phyloP scores from a whole-genome alignment of 805 yeast genomes.

The Limtongozyma cylindracea region DNA sequence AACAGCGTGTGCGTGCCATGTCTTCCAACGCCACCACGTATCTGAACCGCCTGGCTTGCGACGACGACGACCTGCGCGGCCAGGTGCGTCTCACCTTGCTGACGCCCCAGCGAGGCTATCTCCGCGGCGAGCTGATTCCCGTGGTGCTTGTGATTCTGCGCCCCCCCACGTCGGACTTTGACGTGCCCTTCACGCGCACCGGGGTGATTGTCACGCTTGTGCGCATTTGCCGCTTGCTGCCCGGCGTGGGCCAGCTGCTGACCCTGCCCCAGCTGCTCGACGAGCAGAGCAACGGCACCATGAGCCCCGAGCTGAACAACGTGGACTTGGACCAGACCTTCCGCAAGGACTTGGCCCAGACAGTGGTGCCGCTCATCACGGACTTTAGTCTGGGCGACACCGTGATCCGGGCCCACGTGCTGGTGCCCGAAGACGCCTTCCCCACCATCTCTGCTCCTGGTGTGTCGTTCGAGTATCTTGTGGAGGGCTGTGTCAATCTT shows the following conservation, averaged over 20 bases:
- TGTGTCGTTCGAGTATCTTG: slow-evolving; percentile 62
- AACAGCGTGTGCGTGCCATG: slow-evolving; percentile 7
- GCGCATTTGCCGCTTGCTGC: slow-evolving; percentile 43
- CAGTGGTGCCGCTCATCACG: slow-evolving; percentile 51
- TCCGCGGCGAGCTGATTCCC: slow-evolving; percentile 62
- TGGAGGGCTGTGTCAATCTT: slow-evolving; percentile 65
- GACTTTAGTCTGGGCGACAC: slow-evolving; percentile 36
- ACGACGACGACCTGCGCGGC: not conserved
- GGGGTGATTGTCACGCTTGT: slow-evolving; percentile 65
- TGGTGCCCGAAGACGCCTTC: slow-evolving; percentile 66
- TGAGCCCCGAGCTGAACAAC: too few relatives aligned
- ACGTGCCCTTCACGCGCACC: too few relatives aligned
- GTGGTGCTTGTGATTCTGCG: slow-evolving; percentile 35
- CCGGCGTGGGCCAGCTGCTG: slow-evolving; percentile 30
- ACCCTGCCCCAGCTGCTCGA: too few relatives aligned
- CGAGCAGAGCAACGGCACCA: too few relatives aligned
- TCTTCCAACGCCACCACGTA: slow-evolving; percentile 10
- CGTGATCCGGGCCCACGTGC: slow-evolving; percentile 32
- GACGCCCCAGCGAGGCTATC: slow-evolving; percentile 36
- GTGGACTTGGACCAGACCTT: too few relatives aligned
- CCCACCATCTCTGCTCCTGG: slow-evolving; percentile 56
- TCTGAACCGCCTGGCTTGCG: slow-evolving; percentile 1
- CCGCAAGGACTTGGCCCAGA: slow-evolving; percentile 65
- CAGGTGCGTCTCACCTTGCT: slow-evolving; percentile 4
- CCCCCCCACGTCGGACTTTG: too few relatives aligned